Evolutionary conservation across 805 yeast genomes (phyloP), one percentile per base, ranked within the genome.

Genomic region (Teunomyces aglyptinius): DNA sequence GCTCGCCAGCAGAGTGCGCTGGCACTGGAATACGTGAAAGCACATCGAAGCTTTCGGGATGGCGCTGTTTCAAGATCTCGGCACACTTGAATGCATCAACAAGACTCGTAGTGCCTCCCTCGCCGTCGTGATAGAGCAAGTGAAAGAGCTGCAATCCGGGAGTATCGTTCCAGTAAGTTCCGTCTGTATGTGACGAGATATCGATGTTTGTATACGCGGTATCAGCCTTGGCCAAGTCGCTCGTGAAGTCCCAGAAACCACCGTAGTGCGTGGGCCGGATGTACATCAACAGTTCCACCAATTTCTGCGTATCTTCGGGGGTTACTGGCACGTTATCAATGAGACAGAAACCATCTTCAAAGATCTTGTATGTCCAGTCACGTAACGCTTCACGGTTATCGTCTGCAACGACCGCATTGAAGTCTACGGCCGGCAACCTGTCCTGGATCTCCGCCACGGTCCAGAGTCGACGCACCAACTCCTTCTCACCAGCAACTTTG

Each of bases 211-310:
- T 83, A 59, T 84, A 84, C 3, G 90, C 90, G 3, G 87, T 82
- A 57, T 84, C 90, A 48, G 80, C 78, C 65, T 78, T 81, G 39
- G 82, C 73, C 56, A 84, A 67, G 56, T 84, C 86, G 4, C 86
- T 75, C 8, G 89, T 84, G 62, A 85, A 84, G 58, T 83, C 88
- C 89, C 89, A 85, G 64, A 85, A 83, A 1, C 86, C 89, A n/a
- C 89, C 89, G 53, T 85, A 84, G 58, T 84, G 90, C 1, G 90
- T 84, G 20, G 82, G 82, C 35, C 86, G 69, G 41, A 83, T 77
- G 58, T 79, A 82, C 46, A 82, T 73, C 50, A 84, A 75, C 53
- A 78, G 65, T 51, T 81, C 80, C 46, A 82, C 76, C 49, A 84
- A 69, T 50, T 65, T 63, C 54, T 83, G 76, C 1, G 90, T 84